These are phyloP conservation scores for Colletotrichum chlorophyti DNA, from an alignment of 2,329 filamentous ascomycete species.

Conservation along the genomic window DNA sequence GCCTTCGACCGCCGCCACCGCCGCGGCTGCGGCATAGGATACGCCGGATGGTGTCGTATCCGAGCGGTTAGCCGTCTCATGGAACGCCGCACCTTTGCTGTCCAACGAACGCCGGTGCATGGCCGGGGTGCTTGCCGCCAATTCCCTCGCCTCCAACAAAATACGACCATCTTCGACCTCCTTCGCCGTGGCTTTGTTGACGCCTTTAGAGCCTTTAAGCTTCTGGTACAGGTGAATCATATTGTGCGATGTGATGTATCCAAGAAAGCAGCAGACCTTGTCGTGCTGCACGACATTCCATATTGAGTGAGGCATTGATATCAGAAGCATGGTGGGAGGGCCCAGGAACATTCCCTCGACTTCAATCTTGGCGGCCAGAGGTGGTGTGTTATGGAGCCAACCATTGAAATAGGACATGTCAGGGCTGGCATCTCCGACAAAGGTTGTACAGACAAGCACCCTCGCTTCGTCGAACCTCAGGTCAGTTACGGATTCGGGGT, in stretches of 20 bases:
- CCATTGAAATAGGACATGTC: slow-evolving; percentile 72
- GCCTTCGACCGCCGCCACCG: slow-evolving; percentile 35
- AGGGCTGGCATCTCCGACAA: slow-evolving; percentile 68
- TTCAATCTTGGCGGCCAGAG: slow-evolving; percentile 63
- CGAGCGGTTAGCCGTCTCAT: slow-evolving; percentile 15
- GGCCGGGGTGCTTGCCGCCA: slow-evolving; percentile 45
- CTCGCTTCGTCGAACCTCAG: slow-evolving; percentile 68
- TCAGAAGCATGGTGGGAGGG: slow-evolving; percentile 69
- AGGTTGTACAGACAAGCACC: slow-evolving; percentile 71
- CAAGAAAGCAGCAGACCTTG: slow-evolving; percentile 70
- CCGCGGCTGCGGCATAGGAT: slow-evolving; percentile 23
- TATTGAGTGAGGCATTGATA: slow-evolving; percentile 69
- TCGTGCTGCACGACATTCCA: slow-evolving; percentile 72
- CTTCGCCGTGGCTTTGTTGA: slow-evolving; percentile 53
- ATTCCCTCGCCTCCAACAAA: slow-evolving; percentile 59
- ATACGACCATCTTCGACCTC: slow-evolving; percentile 65
- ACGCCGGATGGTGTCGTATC: slow-evolving; percentile 14
- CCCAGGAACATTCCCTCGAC: slow-evolving; percentile 74
- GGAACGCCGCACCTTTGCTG: slow-evolving; percentile 23
- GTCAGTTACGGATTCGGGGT: slow-evolving; percentile 56
- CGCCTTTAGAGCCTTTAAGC: slow-evolving; percentile 56
- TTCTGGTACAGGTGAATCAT: slow-evolving; percentile 70
- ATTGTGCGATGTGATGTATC: slow-evolving; percentile 71
- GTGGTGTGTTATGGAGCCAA: slow-evolving; percentile 67
- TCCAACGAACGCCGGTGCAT: slow-evolving; percentile 29